Conservation (phyloP, 768 basidiomycete genomes). For the Boletus eberwhitei region DNA sequence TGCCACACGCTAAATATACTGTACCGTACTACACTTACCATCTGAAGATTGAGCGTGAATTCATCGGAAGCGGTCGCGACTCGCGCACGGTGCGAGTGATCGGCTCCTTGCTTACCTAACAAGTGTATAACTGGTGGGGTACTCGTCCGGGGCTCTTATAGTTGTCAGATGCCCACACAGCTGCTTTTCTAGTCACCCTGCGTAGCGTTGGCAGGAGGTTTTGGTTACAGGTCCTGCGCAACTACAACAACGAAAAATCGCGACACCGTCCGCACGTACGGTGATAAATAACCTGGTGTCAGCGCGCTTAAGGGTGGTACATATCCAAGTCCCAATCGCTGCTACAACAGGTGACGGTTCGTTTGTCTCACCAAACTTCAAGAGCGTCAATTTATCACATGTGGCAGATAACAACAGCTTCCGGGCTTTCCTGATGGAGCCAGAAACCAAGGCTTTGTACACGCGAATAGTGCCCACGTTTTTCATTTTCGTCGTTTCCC, state of each 20-base stretch:
- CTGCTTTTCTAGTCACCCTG: not conserved
- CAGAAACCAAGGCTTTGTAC: not conserved
- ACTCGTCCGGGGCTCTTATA: slow-evolving; percentile 5
- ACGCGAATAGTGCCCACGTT: slow-evolving; percentile 24
- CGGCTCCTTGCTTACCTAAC: slow-evolving; percentile 6
- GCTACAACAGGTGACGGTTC: not conserved
- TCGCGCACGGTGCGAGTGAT: too few relatives aligned
- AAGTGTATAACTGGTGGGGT: slow-evolving; percentile 11
- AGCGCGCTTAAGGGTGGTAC: not conserved
- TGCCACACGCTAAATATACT: too few relatives aligned
- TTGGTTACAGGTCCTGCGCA: not conserved
- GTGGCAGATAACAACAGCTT: not conserved
- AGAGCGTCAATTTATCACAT: not conserved
- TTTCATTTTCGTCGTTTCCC: slow-evolving; percentile 56
- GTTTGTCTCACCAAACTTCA: not conserved
- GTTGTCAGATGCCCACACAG: not conserved
- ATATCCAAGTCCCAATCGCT: not conserved
- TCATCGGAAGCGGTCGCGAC: too few relatives aligned
- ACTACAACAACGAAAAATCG: too few relatives aligned
- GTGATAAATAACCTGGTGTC: not conserved
- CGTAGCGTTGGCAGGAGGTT: not conserved
- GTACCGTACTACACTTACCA: too few relatives aligned
- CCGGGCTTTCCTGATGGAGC: not conserved
- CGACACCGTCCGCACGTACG: not conserved
- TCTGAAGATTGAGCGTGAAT: too few relatives aligned